Evolutionary conservation across 768 basidiomycete genomes (phyloP), one percentile per base, ranked within the genome.

Genomic region (Tulasnella sp.): DNA sequence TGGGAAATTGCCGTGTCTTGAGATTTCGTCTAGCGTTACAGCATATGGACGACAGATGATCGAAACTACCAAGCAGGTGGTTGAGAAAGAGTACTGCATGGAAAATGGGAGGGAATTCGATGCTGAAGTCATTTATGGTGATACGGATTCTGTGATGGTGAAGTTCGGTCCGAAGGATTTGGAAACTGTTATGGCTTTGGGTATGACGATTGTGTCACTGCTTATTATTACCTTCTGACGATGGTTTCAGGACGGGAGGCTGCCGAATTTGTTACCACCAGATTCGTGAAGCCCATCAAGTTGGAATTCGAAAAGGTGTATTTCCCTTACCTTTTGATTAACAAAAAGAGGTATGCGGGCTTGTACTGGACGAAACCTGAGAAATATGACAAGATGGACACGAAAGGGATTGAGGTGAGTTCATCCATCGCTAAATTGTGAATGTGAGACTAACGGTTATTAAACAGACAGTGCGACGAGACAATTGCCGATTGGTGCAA

Each of bases 271-370:
- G 93, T 99, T 15, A 91, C 95, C 0, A 63, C 73, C 35, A 88
- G 90, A 64, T 99, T 99, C 64, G 70, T 91, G 59, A 82, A 83
- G 60, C 95, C 93, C 0, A 98, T 98, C 71, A 98, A 98, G 65
- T 78, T 99, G 24, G 93, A 99, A 66, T 99, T 99, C 67, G 95
- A 99, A 64, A 98, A 99, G 64, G 92, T 98, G 4, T 99, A 99
- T 67, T 98, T 85, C 64, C 95, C 95, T 4, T 99, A 98, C 65
- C 67, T 99, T 48, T 79, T 99, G 43, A 99, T 99, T 67, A 98
- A 72, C 73, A 99, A 99, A 69, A 99, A 99, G 68, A 81, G 95
- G 39, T 99, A 99, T 65, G 95, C 95, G 2, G 95, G 95, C 5
- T 67, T 98, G 52, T 98, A 99, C 63, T 99, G 95, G 95, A 98